Evolutionary conservation across 169 alveolate species (phyloP), one percentile per base, ranked within the genome.

Genomic region (Besnoitia besnoiti): DNA sequence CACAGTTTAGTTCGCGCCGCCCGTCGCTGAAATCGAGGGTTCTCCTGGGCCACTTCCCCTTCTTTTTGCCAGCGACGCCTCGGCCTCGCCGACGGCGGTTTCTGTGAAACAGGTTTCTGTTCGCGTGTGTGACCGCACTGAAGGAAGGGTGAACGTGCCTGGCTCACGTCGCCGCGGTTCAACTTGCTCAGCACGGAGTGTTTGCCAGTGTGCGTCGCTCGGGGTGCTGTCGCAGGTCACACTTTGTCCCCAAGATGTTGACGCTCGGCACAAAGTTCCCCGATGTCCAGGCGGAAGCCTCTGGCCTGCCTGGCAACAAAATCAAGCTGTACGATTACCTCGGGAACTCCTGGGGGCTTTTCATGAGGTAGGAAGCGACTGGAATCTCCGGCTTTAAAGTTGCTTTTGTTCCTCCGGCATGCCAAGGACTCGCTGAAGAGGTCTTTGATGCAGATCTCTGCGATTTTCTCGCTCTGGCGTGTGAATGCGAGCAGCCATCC

Each of bases 401-500:
- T 50, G 62, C 62, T 50, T 50, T 50, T 50, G 62, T 19, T 19
- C 62, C 19, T 14, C 62, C 30, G 30, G 62, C 62, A 19, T 50
- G 62, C 62, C 62, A 50, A 50, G 62, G 62, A 19, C 62, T 50
- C 62, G 19, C 30, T 50, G 62, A 50, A 10, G 30, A 10, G 10
- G 30, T 50, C 62, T 50, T 50, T 50, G 10, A 14, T 14, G 62
- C 19, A 14, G 62, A 10, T 50, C 30, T 50, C 62, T 14, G 62
- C 10, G 19, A 50, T 14, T 14, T 49, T 59, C 47, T 62, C 30
- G 87, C 21, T 7, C 14, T 30, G 0, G 75, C 10, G 37, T 1
- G 84, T 33, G 75, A 4, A 42, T 92, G 75, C 21, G 33, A 50
- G 85, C 92, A 85, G 95, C 85, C 98, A 96, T 82, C 98, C 98